phyloP scores from a whole-genome alignment of 225 moss, liverwort and hornwort species.

The Sphagnum tenellum region DNA sequence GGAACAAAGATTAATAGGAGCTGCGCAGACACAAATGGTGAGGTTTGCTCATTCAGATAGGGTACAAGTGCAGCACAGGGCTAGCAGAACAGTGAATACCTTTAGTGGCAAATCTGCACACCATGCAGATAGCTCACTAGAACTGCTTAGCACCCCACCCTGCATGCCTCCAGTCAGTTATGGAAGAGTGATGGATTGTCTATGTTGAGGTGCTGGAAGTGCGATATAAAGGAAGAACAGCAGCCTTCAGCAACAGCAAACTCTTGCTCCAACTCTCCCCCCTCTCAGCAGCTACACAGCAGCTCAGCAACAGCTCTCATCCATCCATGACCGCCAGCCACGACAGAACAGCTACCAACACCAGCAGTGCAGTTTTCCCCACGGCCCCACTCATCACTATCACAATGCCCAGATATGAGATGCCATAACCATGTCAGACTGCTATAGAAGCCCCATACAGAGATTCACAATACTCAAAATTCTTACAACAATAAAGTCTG shows the following conservation, averaged over 20 bases:
- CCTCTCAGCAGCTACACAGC: slow-evolving; percentile 37
- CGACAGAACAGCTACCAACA: slow-evolving; percentile 98
- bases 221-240: slow-evolving; percentile 35
- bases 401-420: slow-evolving; percentile 87
- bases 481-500: slow-evolving; percentile 9
- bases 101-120: slow-evolving; percentile 16
- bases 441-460: background rate
- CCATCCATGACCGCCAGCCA: slow-evolving; percentile 56
- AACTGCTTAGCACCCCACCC: slow-evolving; percentile 31
- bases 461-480: too few species aligned
- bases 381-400: slow-evolving; percentile 99
- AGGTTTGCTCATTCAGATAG: slow-evolving; percentile 10
- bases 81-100: slow-evolving; percentile 27
- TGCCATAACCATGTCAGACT: slow-evolving; percentile 65
- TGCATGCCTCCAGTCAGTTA: slow-evolving; percentile 14
- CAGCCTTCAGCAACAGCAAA: slow-evolving; percentile 38
- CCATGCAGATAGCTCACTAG: slow-evolving; percentile 21
- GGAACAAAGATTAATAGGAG: too few species aligned
- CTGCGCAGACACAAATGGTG: too few species aligned
- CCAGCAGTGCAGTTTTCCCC: slow-evolving; percentile 64
- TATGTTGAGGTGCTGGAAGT: slow-evolving; percentile 13
- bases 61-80: slow-evolving; percentile 2
- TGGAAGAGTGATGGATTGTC: slow-evolving; percentile 27
- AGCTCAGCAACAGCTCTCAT: slow-evolving; percentile 31
- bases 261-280: slow-evolving; percentile 30